These are phyloP conservation scores for Boletus rufocinnamomeus DNA, from an alignment of 768 basidiomycete genomes.

Conservation along the genomic window DNA sequence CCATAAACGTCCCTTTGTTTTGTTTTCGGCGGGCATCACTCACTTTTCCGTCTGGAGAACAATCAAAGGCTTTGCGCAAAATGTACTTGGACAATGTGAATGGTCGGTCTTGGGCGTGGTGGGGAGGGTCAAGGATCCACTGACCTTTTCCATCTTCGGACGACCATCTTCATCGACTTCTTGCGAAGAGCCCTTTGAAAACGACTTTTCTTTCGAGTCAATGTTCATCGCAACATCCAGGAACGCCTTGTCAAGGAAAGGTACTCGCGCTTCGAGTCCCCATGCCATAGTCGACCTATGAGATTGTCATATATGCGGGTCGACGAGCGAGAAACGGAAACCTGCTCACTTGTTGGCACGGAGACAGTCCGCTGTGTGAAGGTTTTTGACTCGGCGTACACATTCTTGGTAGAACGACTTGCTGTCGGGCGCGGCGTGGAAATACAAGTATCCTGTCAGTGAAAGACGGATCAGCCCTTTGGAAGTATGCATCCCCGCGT, in stretches of 20 bases:
- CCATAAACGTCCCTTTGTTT: background rate
- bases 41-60: constrained; percentile 75
- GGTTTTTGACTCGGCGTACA: constrained; percentile 92
- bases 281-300: constrained; percentile 96
- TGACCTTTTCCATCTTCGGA: constrained; percentile 95
- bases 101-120: constrained; percentile 2
- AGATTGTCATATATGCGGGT: constrained; percentile 6
- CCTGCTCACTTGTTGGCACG: constrained; percentile 91
- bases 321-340: background rate
- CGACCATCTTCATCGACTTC: constrained; percentile 80
- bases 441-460: constrained; percentile 88
- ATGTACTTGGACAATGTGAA: constrained; percentile 65
- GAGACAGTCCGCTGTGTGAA: constrained; percentile 96
- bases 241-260: constrained; percentile 97
- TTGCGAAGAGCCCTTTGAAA: constrained; percentile 76
- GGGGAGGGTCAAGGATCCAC: constrained; percentile 5
- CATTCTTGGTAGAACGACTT: constrained; percentile 93
- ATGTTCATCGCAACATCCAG: constrained; percentile 92
- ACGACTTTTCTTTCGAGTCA: constrained; percentile 85
- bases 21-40: background rate
- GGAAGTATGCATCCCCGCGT: background rate
- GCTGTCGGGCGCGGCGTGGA: constrained; percentile 94
- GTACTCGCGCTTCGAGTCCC: constrained; percentile 98
- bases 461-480: constrained; percentile 8
- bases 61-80: constrained; percentile 93